phyloP scores from a whole-genome alignment of 139 green algal genomes.

The Axilococcus clingmanii region DNA sequence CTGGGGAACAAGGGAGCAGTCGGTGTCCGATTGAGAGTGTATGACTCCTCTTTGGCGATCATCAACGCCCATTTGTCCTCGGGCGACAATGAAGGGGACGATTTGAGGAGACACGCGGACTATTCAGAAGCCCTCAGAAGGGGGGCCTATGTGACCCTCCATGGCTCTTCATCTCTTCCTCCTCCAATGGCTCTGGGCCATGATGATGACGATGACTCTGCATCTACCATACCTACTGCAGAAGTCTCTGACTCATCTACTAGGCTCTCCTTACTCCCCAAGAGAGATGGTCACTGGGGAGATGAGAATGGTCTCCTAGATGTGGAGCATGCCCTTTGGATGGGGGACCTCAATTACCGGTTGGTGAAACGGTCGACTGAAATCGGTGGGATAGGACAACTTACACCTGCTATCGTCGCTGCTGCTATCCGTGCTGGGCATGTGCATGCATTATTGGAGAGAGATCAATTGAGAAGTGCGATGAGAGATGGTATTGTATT shows the following conservation, averaged over 20 bases:
- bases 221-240: too few species aligned
- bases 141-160: too few species aligned
- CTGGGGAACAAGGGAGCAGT: constrained; percentile 81
- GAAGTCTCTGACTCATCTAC: too few species aligned
- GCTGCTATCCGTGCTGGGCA: constrained; percentile 13
- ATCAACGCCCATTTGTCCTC: constrained; percentile 53
- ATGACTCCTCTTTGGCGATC: constrained; percentile 50
- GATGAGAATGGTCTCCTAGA: constrained; percentile 7
- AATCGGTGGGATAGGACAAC: too few species aligned
- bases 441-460: constrained; percentile 29
- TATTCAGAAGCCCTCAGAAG: constrained; percentile 52
- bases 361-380: constrained; percentile 30
- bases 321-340: constrained; percentile 53
- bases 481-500: constrained; percentile 14
- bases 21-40: constrained; percentile 48
- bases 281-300: constrained; percentile 21
- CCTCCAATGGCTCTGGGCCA: too few species aligned
- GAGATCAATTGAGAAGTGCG: constrained; percentile 50
- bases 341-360: constrained; percentile 91
- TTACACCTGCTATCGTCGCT: too few species aligned
- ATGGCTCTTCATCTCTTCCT: too few species aligned
- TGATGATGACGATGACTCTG: too few species aligned
- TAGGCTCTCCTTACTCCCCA: too few species aligned
- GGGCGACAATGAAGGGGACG: not conserved
- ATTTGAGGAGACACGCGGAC: constrained; percentile 23